Conservation (phyloP, 2,329 filamentous ascomycete genomes). For the Fusarium tanahbumbuense region DNA sequence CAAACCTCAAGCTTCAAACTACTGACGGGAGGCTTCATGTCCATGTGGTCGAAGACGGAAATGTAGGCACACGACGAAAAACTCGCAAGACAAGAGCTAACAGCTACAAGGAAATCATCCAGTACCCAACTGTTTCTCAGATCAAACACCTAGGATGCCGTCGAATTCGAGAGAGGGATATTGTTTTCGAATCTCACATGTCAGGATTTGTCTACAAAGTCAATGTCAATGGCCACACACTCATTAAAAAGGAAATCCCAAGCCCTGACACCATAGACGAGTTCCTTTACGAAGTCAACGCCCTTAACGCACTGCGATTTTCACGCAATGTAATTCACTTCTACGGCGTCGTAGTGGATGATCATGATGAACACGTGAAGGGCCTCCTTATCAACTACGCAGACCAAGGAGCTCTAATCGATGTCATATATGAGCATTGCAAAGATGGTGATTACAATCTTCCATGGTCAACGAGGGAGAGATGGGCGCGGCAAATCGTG, state of each 20-base stretch:
- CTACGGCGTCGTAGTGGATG: constrained; percentile 88
- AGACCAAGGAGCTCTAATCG: constrained; percentile 86
- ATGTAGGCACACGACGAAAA: constrained; percentile 60
- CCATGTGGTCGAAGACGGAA: constrained; percentile 96
- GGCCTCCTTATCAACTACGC: constrained; percentile 91
- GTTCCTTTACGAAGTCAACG: constrained; percentile 97
- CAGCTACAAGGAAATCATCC: constrained; percentile 79
- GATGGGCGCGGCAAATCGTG: constrained; percentile 93
- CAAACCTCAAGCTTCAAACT: constrained; percentile 93
- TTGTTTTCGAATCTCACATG: constrained; percentile 90
- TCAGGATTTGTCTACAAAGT: constrained; percentile 99
- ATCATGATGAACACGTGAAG: constrained; percentile 85
- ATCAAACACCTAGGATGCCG: constrained; percentile 78
- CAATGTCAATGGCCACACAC: constrained; percentile 70
- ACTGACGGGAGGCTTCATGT: constrained; percentile 89
- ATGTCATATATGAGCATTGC: constrained; percentile 85
- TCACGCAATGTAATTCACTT: constrained; percentile 86
- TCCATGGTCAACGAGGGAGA: constrained; percentile 79
- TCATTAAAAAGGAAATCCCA: constrained; percentile 98
- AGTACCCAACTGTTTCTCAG: constrained; percentile 79
- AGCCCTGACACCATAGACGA: constrained; percentile 95
- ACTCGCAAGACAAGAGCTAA: constrained; percentile 27
- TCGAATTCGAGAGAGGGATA: constrained; percentile 76
- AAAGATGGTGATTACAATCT: constrained; percentile 66
- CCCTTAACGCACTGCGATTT: constrained; percentile 79